Percentiles rank a stretch among this genome's conserved stretches.
Conservation (phyloP, 352 stramenopile species). For the Globisporangium iwayamae region DNA sequence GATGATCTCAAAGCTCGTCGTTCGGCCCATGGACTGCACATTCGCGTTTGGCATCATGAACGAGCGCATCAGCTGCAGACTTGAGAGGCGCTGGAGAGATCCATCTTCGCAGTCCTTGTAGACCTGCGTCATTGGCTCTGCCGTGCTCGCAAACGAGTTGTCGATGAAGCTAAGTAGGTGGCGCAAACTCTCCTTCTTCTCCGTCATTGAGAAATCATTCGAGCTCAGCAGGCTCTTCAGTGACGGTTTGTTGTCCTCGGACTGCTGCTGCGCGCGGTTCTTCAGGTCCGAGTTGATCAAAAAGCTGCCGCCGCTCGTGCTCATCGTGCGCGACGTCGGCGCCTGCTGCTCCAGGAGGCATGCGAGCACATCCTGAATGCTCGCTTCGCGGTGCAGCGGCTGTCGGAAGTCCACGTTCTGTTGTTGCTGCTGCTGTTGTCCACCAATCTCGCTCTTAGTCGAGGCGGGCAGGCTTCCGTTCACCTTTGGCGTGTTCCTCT, state of each 20-base stretch:
- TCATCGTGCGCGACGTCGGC: conserved; percentile 42
- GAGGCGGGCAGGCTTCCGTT: conserved; percentile 17
- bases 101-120: conserved; percentile 80
- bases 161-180: conserved; percentile 83
- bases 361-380: conserved; percentile 74
- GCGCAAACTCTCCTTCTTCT: conserved; percentile 85
- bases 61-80: conserved; percentile 75
- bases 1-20: conserved; percentile 86
- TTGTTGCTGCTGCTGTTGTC: conserved; percentile 11
- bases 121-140: conserved; percentile 74
- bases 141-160: conserved; percentile 73
- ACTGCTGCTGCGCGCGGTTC: conserved; percentile 28
- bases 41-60: conserved; percentile 52
- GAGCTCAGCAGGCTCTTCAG: conserved; percentile 82
- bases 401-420: conserved; percentile 38
- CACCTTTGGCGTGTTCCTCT: conserved; percentile 37
- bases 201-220: conserved; percentile 78
- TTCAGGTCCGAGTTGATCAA: conserved; percentile 54
- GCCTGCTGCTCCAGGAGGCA: conserved; percentile 73
- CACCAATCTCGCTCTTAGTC: conserved; percentile 11
- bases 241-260: conserved; percentile 40
- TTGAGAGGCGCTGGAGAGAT: conserved; percentile 64
- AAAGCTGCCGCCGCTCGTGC: conserved; percentile 48
- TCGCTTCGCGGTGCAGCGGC: conserved; percentile 65
- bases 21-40: conserved; percentile 53